Evolutionary conservation across 1,284 basidiomycete species (phyloP), one percentile per base, ranked within the genome.

Genomic region (Moniliophthora roreri): DNA sequence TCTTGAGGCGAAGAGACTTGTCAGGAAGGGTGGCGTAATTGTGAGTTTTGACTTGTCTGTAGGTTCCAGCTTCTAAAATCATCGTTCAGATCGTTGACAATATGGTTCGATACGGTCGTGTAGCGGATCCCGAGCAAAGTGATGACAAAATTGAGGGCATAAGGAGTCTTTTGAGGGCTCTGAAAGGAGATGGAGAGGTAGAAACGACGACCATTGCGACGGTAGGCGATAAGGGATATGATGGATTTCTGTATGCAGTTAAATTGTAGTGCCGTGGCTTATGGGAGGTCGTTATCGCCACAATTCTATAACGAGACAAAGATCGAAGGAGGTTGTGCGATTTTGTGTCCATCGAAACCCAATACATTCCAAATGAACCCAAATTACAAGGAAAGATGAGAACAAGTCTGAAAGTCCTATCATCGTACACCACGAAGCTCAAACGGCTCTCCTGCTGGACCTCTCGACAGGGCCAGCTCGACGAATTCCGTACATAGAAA

Each of bases 141-240:
- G 72, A 78, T 44, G 55, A 62, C 3, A 66, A 62, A 21, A 61
- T 73, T 3, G 72, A 78, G 51, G 83, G 82, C 2, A 75, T 82
- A 1, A 70, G 84, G 18, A 64, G 59, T 24, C 66, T 86, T 18
- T 63, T 87, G 52, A 59, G 67, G 23, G 65, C 70, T 18, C 60
- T 87, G 16, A 74, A 83, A 63, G 72, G 69, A 4, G 82, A 86
- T 60, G 62, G 64, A 5, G 79, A 80, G 20, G 76, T 84, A 0
- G 83, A 85, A 15, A 80, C 80, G 6, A 84, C 81, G 0, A 82
- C 81, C 0, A 76, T 85, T n/a, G 73, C 69, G 1, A 84, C 79
- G 1, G 81, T 80, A 2, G 82, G 82, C 18, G 80, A 81, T 61
- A 85, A 82, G 61, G 81, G 81, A 7, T 82, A 78, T 55, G 83